These are phyloP conservation scores for Dactylonectria macrodidyma DNA, from an alignment of 2,329 filamentous ascomycete species.

Conservation along the genomic window DNA sequence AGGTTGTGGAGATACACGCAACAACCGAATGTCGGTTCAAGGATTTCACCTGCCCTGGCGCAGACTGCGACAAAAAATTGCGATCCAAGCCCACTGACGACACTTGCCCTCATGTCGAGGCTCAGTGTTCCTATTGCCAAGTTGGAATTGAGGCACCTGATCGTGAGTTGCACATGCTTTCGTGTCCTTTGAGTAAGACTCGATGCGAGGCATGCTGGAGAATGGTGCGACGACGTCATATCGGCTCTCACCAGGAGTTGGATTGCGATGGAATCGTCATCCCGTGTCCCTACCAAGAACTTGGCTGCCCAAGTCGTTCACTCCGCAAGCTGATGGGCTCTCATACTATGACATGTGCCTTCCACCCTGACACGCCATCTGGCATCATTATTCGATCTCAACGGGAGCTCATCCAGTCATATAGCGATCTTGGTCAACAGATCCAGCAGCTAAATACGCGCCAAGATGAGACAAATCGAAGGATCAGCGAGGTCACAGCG, in stretches of 20 bases:
- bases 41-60: conserved; percentile 69
- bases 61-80: conserved; percentile 66
- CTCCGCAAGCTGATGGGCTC: conserved; percentile 56
- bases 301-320: conserved; percentile 54
- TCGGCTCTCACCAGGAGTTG: conserved; percentile 62
- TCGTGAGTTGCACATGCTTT: conserved; percentile 52
- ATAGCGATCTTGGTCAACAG: conserved; percentile 53
- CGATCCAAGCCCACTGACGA: conserved; percentile 65
- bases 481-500: conserved; percentile 58
- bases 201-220: conserved; percentile 66
- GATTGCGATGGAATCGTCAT: conserved; percentile 67
- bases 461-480: conserved; percentile 53
- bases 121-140: conserved; percentile 69
- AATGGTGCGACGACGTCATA: conserved; percentile 59
- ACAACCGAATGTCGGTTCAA: conserved; percentile 70
- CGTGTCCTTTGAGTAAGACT: conserved; percentile 63
- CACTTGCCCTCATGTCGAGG: conserved; percentile 68
- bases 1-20: conserved; percentile 70
- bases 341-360: conserved; percentile 66
- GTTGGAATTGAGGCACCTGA: conserved; percentile 63
- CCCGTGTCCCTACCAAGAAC: conserved; percentile 61
- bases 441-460: conserved; percentile 53
- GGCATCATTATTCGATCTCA: conserved; percentile 66
- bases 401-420: conserved; percentile 62
- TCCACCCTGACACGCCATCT: conserved; percentile 65